Conservation (phyloP, 192 early-diverging fungal genomes). For the Coemansia erecta region DNA sequence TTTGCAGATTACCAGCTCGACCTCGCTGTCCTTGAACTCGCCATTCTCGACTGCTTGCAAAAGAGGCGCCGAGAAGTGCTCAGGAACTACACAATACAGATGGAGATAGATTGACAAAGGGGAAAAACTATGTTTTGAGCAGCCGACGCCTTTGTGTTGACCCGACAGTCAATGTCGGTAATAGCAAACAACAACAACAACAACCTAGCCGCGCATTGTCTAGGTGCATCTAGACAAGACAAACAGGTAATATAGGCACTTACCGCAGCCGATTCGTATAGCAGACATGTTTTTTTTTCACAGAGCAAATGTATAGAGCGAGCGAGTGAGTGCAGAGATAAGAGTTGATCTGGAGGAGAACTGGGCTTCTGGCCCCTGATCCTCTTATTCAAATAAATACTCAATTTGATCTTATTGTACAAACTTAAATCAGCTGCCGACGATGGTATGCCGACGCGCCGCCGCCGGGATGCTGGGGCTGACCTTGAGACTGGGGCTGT, state of each 20-base stretch:
- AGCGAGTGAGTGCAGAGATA: neutral
- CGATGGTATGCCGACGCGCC: neutral
- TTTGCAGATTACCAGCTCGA: constrained; percentile 60
- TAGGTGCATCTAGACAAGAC: too few relatives aligned
- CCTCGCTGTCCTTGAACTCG: constrained; percentile 55
- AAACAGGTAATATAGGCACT: neutral
- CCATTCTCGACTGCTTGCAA: constrained; percentile 61
- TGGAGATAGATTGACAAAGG: neutral
- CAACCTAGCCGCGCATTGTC: neutral
- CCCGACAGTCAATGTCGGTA: neutral
- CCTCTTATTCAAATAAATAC: constrained; percentile 5
- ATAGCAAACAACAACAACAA: neutral
- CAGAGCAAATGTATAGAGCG: neutral
- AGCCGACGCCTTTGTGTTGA: neutral
- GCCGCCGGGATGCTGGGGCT: neutral
- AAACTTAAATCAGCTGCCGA: neutral
- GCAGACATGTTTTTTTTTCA: constrained; percentile 8
- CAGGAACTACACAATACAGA: constrained; percentile 55
- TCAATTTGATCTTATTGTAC: neutral
- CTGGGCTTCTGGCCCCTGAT: neutral
- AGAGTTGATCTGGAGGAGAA: neutral
- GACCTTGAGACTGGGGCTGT: neutral
- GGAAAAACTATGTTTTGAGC: neutral
- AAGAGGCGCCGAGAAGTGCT: constrained; percentile 75
- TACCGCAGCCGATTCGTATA: constrained; percentile 46